phyloP scores from a whole-genome alignment of 805 yeast species.

The Candida schatavii region DNA sequence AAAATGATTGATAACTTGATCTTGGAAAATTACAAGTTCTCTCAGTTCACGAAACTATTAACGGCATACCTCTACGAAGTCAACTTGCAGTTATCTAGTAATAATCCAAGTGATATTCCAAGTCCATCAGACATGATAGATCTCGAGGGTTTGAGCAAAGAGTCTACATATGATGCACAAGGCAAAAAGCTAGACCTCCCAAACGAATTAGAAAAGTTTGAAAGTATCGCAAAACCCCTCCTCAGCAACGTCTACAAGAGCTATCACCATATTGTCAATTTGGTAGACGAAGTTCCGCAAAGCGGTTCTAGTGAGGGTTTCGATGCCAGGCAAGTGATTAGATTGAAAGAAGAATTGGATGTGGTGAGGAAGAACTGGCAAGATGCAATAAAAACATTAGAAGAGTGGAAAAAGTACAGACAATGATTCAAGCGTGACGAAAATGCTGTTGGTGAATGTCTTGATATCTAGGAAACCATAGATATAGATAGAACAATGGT shows the following conservation, averaged over 20 bases:
- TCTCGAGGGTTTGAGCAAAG: constrained; percentile 15
- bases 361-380: constrained; percentile 34
- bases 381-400: constrained; percentile 37
- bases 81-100: constrained; percentile 24
- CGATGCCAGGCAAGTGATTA: constrained; percentile 14
- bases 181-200: constrained; percentile 17
- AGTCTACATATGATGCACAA: constrained; percentile 7
- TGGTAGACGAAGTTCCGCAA: constrained; percentile 10
- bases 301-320: constrained; percentile 9
- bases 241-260: constrained; percentile 31
- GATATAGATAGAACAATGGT: constrained; percentile 19
- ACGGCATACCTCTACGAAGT: constrained; percentile 26
- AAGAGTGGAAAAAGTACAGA: constrained; percentile 31
- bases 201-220: constrained; percentile 34
- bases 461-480: too few species aligned
- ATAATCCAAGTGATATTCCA: constrained; percentile 15
- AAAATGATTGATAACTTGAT: constrained; percentile 34
- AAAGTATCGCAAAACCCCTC: constrained; percentile 31
- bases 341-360: constrained; percentile 31
- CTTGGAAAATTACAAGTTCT: constrained; percentile 35
- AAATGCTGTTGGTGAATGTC: too few species aligned
- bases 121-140: constrained; percentile 35
- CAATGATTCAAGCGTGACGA: not conserved
- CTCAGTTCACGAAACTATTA: constrained; percentile 26
- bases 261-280: constrained; percentile 26